Evolutionary conservation across 2,329 filamentous ascomycete genomes (phyloP), one percentile per base, ranked within the genome.

Genomic region (Colletotrichum horii): DNA sequence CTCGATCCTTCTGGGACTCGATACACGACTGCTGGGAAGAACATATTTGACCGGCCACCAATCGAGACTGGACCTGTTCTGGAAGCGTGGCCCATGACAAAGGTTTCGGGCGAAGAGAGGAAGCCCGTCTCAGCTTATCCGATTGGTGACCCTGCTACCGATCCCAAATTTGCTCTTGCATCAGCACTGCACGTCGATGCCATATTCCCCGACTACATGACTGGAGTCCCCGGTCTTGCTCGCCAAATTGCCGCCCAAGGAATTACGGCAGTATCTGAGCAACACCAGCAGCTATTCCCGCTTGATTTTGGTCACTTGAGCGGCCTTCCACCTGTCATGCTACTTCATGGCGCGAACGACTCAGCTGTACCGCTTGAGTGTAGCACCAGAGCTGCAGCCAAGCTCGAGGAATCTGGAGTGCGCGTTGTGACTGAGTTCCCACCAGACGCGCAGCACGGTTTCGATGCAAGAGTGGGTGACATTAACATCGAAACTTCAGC

Each of bases 151-250:
- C 74, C 70, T 14, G 58, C 55, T 24, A n/a, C 30, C 11, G 70
- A 76, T 22, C 30, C 62, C 14, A 24, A 64, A 16, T 74, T 69
- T 19, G 64, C 24, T 0, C 64, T 76, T 12, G 32, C 73, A 24
- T 32, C 52, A 12, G 74, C 74, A 30, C 36, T 76, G 30, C 74
- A 76, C 30, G 38, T 68, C 19, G 74, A 76, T n/a, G 74, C 74
- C 48, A 36, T 76, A 28, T 64, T 76, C 30, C 70, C 61, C 2
- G 74, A 76, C 70, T 76, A 76, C 36, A 74, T 76, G 74, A 73
- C 70, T 8, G 74, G 74, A 3, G 9, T 76, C 28, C 26, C 38
- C 6, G 74, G 74, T 0, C 56, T 76, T n/a, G 70, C 48, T 8
- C 48, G 22, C 9, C n/a, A n/a, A 55, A 15, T 55, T 24, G 48